Evolutionary conservation across 345 rosid genomes (phyloP).

Genomic region (Acer negundo): DNA sequence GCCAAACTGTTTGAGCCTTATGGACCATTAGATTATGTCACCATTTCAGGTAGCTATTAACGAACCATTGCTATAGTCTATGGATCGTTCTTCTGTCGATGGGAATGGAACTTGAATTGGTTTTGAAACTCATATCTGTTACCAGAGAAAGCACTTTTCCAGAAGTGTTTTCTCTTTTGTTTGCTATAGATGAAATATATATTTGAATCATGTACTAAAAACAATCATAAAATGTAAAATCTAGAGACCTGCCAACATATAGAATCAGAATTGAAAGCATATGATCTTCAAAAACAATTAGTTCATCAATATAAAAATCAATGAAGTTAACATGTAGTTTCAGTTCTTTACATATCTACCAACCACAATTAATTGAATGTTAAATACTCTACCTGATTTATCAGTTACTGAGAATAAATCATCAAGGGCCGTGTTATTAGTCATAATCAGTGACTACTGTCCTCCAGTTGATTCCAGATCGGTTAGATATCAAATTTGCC

Average conservation of each 20-base stretch:
- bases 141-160: neutral
- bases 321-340: neutral
- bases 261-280: neutral
- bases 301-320: neutral
- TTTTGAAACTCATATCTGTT: too few species aligned
- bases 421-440: neutral
- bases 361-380: neutral
- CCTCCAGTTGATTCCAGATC: slow-evolving; percentile 7
- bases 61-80: too few species aligned
- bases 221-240: too few species aligned
- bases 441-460: neutral
- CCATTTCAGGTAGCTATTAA: too few species aligned
- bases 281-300: neutral
- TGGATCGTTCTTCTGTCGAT: too few species aligned
- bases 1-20: neutral
- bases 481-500: neutral
- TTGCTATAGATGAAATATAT: neutral
- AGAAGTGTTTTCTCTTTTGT: too few species aligned
- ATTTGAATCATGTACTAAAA: neutral
- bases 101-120: too few species aligned
- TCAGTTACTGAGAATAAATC: neutral
- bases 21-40: too few species aligned
- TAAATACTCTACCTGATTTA: neutral
- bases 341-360: neutral
- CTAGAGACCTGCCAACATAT: too few species aligned